Percentiles rank a stretch among this genome's conserved stretches.
Evolutionary conservation across 139 green algal genomes (phyloP).

Genomic region (Micractinium conductrix): DNA sequence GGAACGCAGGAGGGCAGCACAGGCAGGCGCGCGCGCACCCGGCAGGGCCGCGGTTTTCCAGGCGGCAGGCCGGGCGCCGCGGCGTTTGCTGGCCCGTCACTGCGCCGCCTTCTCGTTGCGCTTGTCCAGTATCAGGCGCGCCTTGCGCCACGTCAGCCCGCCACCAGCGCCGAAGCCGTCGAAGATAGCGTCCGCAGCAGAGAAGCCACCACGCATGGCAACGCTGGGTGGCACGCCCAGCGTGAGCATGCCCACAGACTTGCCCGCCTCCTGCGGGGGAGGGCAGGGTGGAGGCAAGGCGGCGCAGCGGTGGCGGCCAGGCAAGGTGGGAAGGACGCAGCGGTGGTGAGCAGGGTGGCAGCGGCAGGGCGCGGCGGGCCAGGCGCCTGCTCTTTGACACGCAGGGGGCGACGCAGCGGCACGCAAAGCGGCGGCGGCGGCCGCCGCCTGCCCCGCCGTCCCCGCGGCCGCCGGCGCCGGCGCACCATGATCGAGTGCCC

Average conservation of each 20-base stretch:
- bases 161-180: conserved; percentile 56
- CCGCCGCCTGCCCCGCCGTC: background rate
- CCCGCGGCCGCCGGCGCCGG: background rate
- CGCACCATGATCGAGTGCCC: conserved; percentile 40
- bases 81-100: too few relatives aligned
- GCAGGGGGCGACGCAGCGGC: background rate
- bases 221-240: conserved; percentile 46
- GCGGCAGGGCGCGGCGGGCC: background rate
- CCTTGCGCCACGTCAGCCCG: conserved; percentile 51
- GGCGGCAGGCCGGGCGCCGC: too few relatives aligned
- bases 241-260: conserved; percentile 48
- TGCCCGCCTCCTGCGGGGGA: conserved; percentile 38
- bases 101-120: too few relatives aligned
- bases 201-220: conserved; percentile 43
- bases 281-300: background rate
- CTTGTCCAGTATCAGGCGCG: conserved; percentile 39
- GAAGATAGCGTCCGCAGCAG: conserved; percentile 45
- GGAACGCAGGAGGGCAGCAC: too few relatives aligned
- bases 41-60: too few relatives aligned
- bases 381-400: too few relatives aligned
- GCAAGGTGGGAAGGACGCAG: too few relatives aligned
- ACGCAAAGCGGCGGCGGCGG: background rate
- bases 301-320: background rate
- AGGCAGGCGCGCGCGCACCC: too few relatives aligned
- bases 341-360: background rate